Base-by-base conservation (phyloP, 2,329 filamentous ascomycete genomes). In the Penicillium sp. region DNA sequence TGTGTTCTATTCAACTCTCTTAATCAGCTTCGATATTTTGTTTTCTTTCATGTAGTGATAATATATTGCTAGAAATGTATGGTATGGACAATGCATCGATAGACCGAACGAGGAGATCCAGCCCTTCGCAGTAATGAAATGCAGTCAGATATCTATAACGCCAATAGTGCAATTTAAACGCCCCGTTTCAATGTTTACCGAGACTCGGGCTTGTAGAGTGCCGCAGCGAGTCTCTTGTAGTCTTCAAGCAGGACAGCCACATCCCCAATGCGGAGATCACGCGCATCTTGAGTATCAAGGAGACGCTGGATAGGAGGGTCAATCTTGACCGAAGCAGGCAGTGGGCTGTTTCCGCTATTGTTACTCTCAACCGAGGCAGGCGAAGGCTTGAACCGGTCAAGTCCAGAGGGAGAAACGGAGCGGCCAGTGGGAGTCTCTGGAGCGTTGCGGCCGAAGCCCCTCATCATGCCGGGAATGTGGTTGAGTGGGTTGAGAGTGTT, bases 401-500 rank as follows among this genome's bases (percentile, higher is more conserved):
- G 73, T 59, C 74, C 68, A 16, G 78, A 69, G 44, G 74, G 63
- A 13, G 75, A 62, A 14, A 74, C 53, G 21, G 77, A 72, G 22
- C 80, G 74, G 9, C 72, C 71, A 8, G 77, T 65, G 42, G 65
- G 79, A 8, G 78, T 73, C 18, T 77, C 72, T 21, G 77, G 66
- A 3, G 67, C 56, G 38, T 60, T 70, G 43, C 75, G 74, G 24
- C 90, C 89, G 64, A 96, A 93, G 1, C 86, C 87, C 52, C 88
- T 85, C 62, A 95, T 88, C 68, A 94, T 91, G 32, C 86, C 81
- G 8, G 88, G 85, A 48, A 96, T 83, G 48, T 90, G 84, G 42
- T 86, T 90, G 70, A 96, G 87, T 3, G 91, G 91, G 65, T 96
- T 96, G 32, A 96, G 78, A 1, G 88, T 87, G 69, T 83, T 94